These are phyloP conservation scores for Sequoiadendron giganteum DNA, from an alignment of 75 land plant species.

Conservation along the genomic window DNA sequence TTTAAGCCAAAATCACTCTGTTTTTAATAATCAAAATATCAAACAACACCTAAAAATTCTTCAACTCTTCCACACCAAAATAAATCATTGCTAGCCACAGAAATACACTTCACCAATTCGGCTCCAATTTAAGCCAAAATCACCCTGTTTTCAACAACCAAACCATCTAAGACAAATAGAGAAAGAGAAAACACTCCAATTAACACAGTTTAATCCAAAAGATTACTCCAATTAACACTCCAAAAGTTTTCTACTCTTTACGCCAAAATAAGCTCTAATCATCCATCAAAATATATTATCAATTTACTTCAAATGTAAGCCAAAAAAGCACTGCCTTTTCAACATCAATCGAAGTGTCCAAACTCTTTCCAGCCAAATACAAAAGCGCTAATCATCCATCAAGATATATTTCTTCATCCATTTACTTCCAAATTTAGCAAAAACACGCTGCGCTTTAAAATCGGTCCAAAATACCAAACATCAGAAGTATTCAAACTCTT, in stretches of 20 bases:
- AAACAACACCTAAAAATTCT: too few species aligned
- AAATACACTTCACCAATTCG: background rate
- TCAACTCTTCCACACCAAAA: background rate
- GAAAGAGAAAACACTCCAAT: background rate
- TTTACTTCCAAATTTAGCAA: background rate
- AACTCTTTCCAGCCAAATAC: background rate
- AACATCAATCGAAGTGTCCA: background rate
- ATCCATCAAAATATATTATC: background rate
- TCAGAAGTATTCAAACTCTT: background rate
- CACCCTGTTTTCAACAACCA: background rate
- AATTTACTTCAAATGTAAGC: background rate
- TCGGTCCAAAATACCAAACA: background rate
- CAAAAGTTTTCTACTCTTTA: background rate
- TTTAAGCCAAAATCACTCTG: too few species aligned
- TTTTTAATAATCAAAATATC: too few species aligned
- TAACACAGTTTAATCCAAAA: too few species aligned
- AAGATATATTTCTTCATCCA: background rate
- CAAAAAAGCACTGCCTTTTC: background rate
- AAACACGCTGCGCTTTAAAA: background rate
- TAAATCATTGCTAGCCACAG: background rate
- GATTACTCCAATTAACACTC: too few species aligned
- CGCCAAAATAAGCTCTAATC: background rate
- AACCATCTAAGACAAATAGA: background rate
- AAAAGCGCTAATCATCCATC: background rate
- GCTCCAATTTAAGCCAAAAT: background rate